Evolutionary conservation across 768 basidiomycete genomes (phyloP).

Genomic region (Russula earlei): DNA sequence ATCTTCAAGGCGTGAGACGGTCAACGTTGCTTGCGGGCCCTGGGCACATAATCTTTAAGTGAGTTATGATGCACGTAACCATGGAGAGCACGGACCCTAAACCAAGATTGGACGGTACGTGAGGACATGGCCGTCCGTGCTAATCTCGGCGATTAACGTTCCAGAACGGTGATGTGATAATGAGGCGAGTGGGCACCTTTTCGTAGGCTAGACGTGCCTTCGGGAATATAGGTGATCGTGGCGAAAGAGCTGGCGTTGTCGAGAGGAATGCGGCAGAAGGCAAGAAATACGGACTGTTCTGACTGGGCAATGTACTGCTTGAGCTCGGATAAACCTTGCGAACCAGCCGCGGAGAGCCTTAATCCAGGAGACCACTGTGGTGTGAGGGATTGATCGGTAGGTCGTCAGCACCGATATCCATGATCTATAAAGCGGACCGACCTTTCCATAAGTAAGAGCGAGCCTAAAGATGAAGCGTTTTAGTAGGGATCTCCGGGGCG

Average conservation of each 20-base stretch:
- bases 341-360: slow-evolving; percentile 14
- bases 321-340: slow-evolving; percentile 14
- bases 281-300: slow-evolving; percentile 13
- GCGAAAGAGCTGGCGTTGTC: slow-evolving; percentile 1
- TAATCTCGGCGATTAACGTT: not conserved
- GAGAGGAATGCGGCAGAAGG: slow-evolving; percentile 7
- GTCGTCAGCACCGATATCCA: not conserved
- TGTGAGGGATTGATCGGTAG: not conserved
- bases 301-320: not conserved
- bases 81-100: slow-evolving; percentile 7
- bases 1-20: slow-evolving; percentile 11
- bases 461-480: slow-evolving; percentile 8
- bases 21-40: slow-evolving; percentile 12
- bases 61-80: not conserved
- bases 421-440: not conserved
- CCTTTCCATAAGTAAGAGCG: slow-evolving; percentile 15
- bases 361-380: slow-evolving; percentile 16
- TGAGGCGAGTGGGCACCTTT: slow-evolving; percentile 2
- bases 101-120: slow-evolving; percentile 19
- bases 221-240: slow-evolving; percentile 15
- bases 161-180: not conserved
- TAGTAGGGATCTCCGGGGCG: not conserved
- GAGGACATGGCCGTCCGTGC: slow-evolving; percentile 13
- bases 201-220: slow-evolving; percentile 12
- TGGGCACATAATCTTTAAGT: not conserved